Conservation (phyloP, 306 rosid species). For the Cyclanthera cordifolia region DNA sequence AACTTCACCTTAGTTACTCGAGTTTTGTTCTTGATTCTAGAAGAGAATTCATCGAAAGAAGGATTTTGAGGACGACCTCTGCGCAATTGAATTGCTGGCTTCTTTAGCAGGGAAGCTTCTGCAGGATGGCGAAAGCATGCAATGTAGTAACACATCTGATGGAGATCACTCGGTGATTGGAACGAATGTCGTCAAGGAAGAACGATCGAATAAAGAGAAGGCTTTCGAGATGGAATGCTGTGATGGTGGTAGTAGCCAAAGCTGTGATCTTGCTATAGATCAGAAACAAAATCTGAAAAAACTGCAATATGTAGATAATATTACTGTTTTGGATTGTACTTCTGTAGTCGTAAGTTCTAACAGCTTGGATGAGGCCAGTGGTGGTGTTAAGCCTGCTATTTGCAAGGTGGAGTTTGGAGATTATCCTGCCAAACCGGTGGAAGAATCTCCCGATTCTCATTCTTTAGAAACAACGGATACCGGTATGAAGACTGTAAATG, state of each 20-base stretch:
- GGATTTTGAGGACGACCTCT: slow-evolving; percentile 31
- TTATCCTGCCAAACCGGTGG: slow-evolving; percentile 29
- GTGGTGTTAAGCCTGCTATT: slow-evolving; percentile 32
- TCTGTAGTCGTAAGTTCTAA: slow-evolving; percentile 29
- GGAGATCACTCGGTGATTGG: slow-evolving; percentile 36
- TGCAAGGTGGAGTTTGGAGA: slow-evolving; percentile 12
- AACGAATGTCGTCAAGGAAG: slow-evolving; percentile 32
- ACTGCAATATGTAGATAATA: slow-evolving; percentile 23
- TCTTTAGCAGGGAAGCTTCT: slow-evolving; percentile 82
- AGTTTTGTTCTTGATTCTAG: slow-evolving; percentile 38
- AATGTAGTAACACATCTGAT: slow-evolving; percentile 65
- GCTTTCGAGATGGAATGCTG: slow-evolving; percentile 22
- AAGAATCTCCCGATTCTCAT: slow-evolving; percentile 23
- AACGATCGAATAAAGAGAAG: slow-evolving; percentile 28
- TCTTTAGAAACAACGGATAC: slow-evolving; percentile 31
- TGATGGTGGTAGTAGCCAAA: slow-evolving; percentile 41
- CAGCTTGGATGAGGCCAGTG: slow-evolving; percentile 25
- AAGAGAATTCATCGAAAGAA: slow-evolving; percentile 46
- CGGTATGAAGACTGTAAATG: slow-evolving; percentile 33
- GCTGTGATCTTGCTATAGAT: slow-evolving; percentile 29
- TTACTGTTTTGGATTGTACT: slow-evolving; percentile 31
- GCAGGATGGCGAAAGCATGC: slow-evolving; percentile 75
- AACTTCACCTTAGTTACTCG: slow-evolving; percentile 14
- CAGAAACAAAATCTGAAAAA: slow-evolving; percentile 27
- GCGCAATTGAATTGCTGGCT: slow-evolving; percentile 77